Conservation (phyloP, 2,329 filamentous ascomycete genomes). For the Exophiala phaeomuriformis region DNA sequence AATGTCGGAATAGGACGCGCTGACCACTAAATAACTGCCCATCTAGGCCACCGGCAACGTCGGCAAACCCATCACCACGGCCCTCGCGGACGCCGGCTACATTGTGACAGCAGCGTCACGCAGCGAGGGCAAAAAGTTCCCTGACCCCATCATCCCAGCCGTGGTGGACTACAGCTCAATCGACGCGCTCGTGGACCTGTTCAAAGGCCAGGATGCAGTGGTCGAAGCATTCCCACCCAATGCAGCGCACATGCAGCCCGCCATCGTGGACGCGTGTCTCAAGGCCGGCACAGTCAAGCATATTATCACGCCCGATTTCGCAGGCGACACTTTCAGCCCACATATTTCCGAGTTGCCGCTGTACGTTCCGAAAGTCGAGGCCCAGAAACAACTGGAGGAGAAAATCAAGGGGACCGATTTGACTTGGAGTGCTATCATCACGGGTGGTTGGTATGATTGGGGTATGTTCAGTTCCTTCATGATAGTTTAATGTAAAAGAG, state of each 20-base stretch:
- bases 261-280: conserved; percentile 8
- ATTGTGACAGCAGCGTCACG: conserved; percentile 27
- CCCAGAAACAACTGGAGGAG: conserved; percentile 12
- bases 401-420: conserved; percentile 4
- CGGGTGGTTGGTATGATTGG: conserved; percentile 15
- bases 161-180: conserved; percentile 28
- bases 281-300: conserved; percentile 9
- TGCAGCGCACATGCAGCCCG: conserved; percentile 1
- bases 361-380: conserved; percentile 12
- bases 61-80: conserved; percentile 8
- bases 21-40: background rate
- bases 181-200: conserved; percentile 24
- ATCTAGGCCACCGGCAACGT: conserved; percentile 11
- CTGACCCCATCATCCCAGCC: conserved; percentile 21
- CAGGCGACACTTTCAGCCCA: conserved; percentile 11
- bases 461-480: conserved; percentile 1
- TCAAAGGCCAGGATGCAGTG: conserved; percentile 31
- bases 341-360: conserved; percentile 9
- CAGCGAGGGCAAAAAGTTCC: conserved; percentile 21
- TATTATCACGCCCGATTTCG: conserved; percentile 15
- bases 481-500: background rate
- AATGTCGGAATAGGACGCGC: too few species aligned
- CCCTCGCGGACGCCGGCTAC: conserved; percentile 19
- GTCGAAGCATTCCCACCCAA: conserved; percentile 21
- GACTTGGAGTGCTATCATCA: conserved; percentile 12